A percentile compares a stretch with the other conserved stretches of the same genome.
Conservation (phyloP, 352 stramenopile species). For the Phytophthora citricola region DNA sequence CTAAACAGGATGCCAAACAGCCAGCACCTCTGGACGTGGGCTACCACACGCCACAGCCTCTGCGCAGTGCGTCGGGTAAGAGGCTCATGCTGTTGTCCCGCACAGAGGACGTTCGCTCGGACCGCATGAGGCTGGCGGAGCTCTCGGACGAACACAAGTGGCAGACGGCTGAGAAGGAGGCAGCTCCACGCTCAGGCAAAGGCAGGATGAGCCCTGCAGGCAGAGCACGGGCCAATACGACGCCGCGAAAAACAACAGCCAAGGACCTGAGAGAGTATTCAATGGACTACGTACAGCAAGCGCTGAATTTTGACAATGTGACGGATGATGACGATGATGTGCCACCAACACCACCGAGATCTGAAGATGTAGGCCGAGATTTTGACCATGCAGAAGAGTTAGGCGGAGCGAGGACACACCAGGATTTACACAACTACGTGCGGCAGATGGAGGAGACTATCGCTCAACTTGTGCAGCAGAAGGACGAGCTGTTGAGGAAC, state of each 20-base stretch:
- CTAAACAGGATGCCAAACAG: slow-evolving; percentile 13
- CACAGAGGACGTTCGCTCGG: slow-evolving; percentile 54
- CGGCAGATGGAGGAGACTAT: slow-evolving; percentile 87
- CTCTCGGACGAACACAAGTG: slow-evolving; percentile 76
- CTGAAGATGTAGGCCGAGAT: slow-evolving; percentile 17
- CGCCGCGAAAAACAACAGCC: slow-evolving; percentile 50
- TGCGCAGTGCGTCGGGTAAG: slow-evolving; percentile 46
- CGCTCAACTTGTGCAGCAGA: slow-evolving; percentile 77
- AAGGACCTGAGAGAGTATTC: slow-evolving; percentile 70
- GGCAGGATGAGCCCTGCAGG: slow-evolving; percentile 37
- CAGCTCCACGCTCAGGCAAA: slow-evolving; percentile 7
- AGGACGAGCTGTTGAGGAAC: slow-evolving; percentile 77
- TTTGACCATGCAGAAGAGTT: slow-evolving; percentile 30
- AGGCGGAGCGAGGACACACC: slow-evolving; percentile 37
- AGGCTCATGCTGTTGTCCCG: slow-evolving; percentile 58
- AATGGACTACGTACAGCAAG: slow-evolving; percentile 80
- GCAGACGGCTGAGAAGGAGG: slow-evolving; percentile 31
- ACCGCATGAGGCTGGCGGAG: slow-evolving; percentile 82
- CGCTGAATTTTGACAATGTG: slow-evolving; percentile 73
- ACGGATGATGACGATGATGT: slow-evolving; percentile 49
- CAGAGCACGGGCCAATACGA: slow-evolving; percentile 37
- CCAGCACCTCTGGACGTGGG: slow-evolving; percentile 16
- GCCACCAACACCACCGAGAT: slow-evolving; percentile 19
- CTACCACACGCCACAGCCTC: slow-evolving; percentile 48
- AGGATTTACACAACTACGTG: slow-evolving; percentile 73